Base-by-base conservation (phyloP, 2,329 filamentous ascomycete genomes). In the Samsoniella hepiali region DNA sequence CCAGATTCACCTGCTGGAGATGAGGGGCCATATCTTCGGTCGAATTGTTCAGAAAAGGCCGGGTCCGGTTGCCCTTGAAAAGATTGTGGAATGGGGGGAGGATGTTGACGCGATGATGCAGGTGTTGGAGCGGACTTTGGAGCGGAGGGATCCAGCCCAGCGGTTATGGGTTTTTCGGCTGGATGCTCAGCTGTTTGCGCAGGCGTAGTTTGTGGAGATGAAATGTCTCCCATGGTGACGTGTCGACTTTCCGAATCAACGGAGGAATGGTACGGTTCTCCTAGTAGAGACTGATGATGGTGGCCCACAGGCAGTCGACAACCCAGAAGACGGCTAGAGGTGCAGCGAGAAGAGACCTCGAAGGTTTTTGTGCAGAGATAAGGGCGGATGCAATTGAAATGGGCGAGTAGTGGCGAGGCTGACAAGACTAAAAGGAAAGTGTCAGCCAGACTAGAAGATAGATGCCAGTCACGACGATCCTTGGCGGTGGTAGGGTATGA, bases 11-110 rank as follows among this genome's bases (percentile, higher is more conserved):
- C 32, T 13, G 17, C 11, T 32, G 62, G 56, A 51, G 60, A 65
- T 22, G 65, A 59, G 40, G 68, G 68, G n/a, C 15, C 13, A 49
- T 40, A 31, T 34, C 67, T 62, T 72, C 77, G 76, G 60, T 78
- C 76, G 66, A 77, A 71, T 56, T 78, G 77, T 36, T 71, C 70
- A 9, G 73, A 69, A 68, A 76, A 78, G 3, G 72, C 68, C 70
- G 75, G 74, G 63, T 74, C 73, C 1, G 72, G 67, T 11, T 49
- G 31, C 13, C 31, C 50, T 27, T 47, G 7, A 6, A 32, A 49
- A 62, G 59, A 49, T 11, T 56, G n/a, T 49, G 32, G 50, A 36
- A 15, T 13, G 6, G 29, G n/a, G 22, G 34, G n/a, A 9, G 57
- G 47, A 22, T 15, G 36, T 38, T 38, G 56, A 31, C 27, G 40